Evolutionary conservation across 2,329 filamentous ascomycete genomes (phyloP), one percentile per base, ranked within the genome.

Genomic region (Diaporthe caulivora): DNA sequence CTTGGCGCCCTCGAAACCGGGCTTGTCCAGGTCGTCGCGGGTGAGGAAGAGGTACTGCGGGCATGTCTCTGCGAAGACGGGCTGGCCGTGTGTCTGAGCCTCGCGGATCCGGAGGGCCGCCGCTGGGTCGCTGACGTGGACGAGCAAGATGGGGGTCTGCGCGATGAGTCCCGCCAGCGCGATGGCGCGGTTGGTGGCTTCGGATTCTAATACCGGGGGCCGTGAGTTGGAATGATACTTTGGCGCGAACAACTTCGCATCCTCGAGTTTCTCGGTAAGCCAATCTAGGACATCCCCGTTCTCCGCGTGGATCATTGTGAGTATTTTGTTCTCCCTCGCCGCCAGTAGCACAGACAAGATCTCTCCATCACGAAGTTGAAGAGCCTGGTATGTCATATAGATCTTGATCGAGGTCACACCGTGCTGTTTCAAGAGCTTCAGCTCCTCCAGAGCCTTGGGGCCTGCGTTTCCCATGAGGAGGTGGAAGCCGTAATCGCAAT

Each of bases 401-500:
- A 88, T 81, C 78, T 88, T 88, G 49, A 88, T 81, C 7, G 82
- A 84, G 4, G 85, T 85, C 70, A 88, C 84, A 17, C 87, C 87
- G 34, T 83, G 79, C 4, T 80, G 74, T 2, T 81, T 80, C 31
- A 85, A 74, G 0, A 79, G 76, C 0, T 80, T 80, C 31, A 86
- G 77, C 75, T 87, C 85, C 2, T 80, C 78, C 1, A 88, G 80
- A 15, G 86, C 84, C 13, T 80, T 69, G 1, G 79, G 76, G 1
- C 80, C 83, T 0, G 87, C 86, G 73, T 88, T 87, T 0, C 84
- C 83, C 42, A 88, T 80, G 42, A 89, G 84, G 72, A 88, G 80
- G 76, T 91, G 88, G 75, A 90, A 87, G 2, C 86, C 85, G 77
- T 91, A 91, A 79, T 91, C 89, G 76, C 86, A 87, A 78, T 88